phyloP scores from a whole-genome alignment of 495 filamentous ascomycete genomes.

The Aspergillus haitiensis region DNA sequence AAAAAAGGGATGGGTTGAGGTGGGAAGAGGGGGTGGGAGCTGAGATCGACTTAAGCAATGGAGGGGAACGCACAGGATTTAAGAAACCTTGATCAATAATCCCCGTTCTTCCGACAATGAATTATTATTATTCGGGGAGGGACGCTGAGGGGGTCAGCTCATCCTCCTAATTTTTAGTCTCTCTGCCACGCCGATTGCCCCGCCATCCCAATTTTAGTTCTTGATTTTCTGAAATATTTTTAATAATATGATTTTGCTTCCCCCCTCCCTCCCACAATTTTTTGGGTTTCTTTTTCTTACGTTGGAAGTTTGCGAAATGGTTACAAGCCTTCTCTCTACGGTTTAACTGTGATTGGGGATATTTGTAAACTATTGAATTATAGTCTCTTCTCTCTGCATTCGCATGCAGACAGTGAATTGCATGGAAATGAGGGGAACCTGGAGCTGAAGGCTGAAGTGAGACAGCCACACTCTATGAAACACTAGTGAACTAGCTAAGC shows the following conservation, averaged over 20 bases:
- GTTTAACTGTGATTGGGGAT: no score
- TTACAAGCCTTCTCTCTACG: no score
- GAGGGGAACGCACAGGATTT: conserved; percentile 13
- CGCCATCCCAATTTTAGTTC: background rate
- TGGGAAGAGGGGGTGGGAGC: conserved; percentile 1
- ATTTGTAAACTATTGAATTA: no score
- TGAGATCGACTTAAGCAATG: conserved; percentile 10
- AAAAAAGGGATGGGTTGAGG: background rate
- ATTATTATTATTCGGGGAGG: conserved; percentile 2
- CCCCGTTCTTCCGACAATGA: background rate
- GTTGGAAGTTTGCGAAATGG: no score
- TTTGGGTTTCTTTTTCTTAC: no score
- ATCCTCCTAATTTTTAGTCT: background rate
- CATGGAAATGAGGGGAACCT: conserved; percentile 11
- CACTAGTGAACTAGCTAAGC: conserved; percentile 6
- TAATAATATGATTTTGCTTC: no score
- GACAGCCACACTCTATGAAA: conserved; percentile 16
- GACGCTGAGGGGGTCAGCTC: background rate
- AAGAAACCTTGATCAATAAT: background rate
- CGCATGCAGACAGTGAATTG: background rate
- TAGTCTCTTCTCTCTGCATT: no score
- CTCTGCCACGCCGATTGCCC: conserved; percentile 1
- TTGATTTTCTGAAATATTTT: background rate
- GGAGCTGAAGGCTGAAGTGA: conserved; percentile 3
- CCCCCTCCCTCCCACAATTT: no score